Evolutionary conservation across 139 green algal species (phyloP), one percentile per base, ranked within the genome.

Genomic region (Deuterostichococcus epilithicus): DNA sequence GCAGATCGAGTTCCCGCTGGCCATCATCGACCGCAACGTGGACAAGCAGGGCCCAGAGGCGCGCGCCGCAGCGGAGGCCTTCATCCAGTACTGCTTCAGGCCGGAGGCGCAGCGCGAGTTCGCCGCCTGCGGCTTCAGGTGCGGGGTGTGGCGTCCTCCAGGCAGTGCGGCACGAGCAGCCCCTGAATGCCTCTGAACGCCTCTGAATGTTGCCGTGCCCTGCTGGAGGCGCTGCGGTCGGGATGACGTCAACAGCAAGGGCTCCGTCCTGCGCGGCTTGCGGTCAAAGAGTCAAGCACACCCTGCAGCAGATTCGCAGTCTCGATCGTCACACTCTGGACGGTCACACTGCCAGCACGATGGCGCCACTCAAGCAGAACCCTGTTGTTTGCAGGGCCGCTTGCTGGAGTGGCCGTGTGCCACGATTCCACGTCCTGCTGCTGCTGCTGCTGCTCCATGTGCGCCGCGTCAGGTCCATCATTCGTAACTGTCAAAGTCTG

Each of bases 71-170:
- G 91, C 91, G 28, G 70, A 83, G 28, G 88, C 82, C 20, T 96
- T 96, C 44, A 76, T 87, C 34, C 52, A 88, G 15, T 95, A 90
- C 81, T 81, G 94, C 5, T 95, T 92, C 77, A 91, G 85, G 0
- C 36, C 82, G 22, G 73, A 83, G n/a, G 89, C 90, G 1, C 90
- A 94, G 82, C 73, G 68, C 25, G 88, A 95, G 80, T 94, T 95
- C 85, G 86, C 82, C 18, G 82, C 76, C 65, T 85, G 90, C 32
- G 91, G 91, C 72, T 95, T 95, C 76, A 78, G 91, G 35, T 83
- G 78, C 39, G 85, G 82, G 75, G 78, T 28, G 8, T 13, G 3
- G 28, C 52, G 10, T 52, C n/a, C n/a, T n/a, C 73, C 52, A 76
- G 67, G 39, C 73, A 82, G n/a, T 87, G 23, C n/a, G 33, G 13